Conservation (phyloP, 495 filamentous ascomycete genomes). For the Penicillium arizonense region DNA sequence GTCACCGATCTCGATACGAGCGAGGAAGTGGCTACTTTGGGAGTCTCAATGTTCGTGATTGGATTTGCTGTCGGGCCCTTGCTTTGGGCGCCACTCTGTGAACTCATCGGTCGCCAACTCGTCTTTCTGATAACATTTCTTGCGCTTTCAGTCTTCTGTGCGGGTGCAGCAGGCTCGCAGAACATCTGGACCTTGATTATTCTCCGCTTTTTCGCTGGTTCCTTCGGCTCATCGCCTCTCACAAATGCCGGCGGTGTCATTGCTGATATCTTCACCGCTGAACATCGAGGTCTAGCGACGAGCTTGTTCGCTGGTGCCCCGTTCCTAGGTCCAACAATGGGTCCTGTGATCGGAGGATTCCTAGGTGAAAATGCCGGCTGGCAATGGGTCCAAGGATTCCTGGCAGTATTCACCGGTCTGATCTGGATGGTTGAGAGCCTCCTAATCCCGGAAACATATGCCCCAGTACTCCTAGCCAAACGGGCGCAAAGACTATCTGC, state of each 20-base stretch:
- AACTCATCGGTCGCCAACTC: slow-evolving; percentile 64
- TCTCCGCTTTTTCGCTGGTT: slow-evolving; percentile 69
- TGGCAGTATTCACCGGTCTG: slow-evolving; percentile 18
- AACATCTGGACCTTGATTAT: slow-evolving; percentile 63
- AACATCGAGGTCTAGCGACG: slow-evolving; percentile 56
- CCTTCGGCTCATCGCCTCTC: slow-evolving; percentile 64
- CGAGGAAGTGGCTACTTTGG: slow-evolving; percentile 48
- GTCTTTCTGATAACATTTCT: slow-evolving; percentile 60
- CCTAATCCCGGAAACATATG: slow-evolving; percentile 59
- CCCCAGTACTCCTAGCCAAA: slow-evolving; percentile 53
- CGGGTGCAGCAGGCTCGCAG: slow-evolving; percentile 53
- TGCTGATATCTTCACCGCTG: slow-evolving; percentile 63
- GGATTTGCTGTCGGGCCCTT: slow-evolving; percentile 29
- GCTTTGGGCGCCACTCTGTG: slow-evolving; percentile 50
- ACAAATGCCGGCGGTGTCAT: slow-evolving; percentile 68
- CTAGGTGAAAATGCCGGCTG: slow-evolving; percentile 53
- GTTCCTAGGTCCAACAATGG: slow-evolving; percentile 61
- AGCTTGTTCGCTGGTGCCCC: slow-evolving; percentile 59
- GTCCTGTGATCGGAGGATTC: slow-evolving; percentile 54
- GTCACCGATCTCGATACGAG: slow-evolving; percentile 44
- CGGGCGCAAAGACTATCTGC: slow-evolving; percentile 48
- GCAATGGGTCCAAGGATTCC: slow-evolving; percentile 58
- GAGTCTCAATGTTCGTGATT: slow-evolving; percentile 53
- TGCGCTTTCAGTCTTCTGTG: slow-evolving; percentile 60
- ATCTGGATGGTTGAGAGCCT: slow-evolving; percentile 35